phyloP scores from a whole-genome alignment of 148 eudicot genomes.

The Cornus controversa region DNA sequence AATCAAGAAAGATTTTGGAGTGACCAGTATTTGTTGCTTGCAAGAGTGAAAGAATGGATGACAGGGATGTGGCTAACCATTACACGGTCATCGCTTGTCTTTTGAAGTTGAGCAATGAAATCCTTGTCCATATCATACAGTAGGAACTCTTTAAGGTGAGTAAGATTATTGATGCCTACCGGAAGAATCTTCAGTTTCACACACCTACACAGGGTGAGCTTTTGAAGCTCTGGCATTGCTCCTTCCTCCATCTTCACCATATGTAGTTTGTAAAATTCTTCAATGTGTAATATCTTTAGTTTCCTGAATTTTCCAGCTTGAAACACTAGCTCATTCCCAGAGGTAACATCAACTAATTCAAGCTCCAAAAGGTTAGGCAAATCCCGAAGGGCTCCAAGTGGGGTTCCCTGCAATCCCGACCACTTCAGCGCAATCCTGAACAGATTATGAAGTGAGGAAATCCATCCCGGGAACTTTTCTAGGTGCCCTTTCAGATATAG shows the following conservation, averaged over 20 bases:
- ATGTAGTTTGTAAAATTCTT: conserved; percentile 15
- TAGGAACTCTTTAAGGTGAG: conserved; percentile 13
- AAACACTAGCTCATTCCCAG: conserved; percentile 24
- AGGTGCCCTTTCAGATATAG: conserved; percentile 24
- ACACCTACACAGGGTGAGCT: conserved; percentile 5
- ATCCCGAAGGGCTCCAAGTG: conserved; percentile 23
- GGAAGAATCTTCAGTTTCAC: conserved; percentile 8
- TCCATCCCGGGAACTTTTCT: conserved; percentile 14
- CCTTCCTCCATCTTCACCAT: conserved; percentile 7
- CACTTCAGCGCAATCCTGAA: conserved; percentile 18
- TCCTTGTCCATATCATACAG: conserved; percentile 18
- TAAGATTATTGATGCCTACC: conserved; percentile 16
- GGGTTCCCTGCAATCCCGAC: conserved; percentile 13
- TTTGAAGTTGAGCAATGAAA: conserved; percentile 12
- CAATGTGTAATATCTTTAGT: conserved; percentile 27
- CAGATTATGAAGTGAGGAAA: conserved; percentile 16
- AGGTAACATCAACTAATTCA: conserved; percentile 24
- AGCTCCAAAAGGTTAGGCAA: conserved; percentile 35
- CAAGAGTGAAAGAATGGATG: background rate
- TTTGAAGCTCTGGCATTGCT: conserved; percentile 21
- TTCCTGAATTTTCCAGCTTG: conserved; percentile 25
- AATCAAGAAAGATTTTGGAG: background rate
- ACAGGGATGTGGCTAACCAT: background rate
- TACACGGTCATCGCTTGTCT: background rate
- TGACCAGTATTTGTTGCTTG: background rate